A percentile compares a stretch with the other conserved stretches of the same genome.
Evolutionary conservation across 2,329 filamentous ascomycete species (phyloP).

Genomic region (Pseudogymnoascus sp.): DNA sequence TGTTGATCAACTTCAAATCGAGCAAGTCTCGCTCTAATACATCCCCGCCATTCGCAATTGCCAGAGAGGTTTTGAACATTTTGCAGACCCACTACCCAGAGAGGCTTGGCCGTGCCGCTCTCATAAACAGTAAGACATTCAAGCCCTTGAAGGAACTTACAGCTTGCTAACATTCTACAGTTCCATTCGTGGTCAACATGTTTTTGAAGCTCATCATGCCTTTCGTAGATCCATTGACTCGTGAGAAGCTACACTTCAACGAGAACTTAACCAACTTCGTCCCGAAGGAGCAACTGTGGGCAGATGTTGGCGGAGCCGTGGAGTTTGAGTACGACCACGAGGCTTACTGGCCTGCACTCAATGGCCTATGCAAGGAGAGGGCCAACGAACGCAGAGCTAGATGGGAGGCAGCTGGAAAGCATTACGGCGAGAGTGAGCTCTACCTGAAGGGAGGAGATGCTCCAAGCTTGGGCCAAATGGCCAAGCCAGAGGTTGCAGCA

Average conservation of each 20-base stretch:
- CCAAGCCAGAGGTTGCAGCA: neutral
- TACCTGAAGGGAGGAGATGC: slow-evolving; percentile 63
- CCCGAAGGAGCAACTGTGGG: slow-evolving; percentile 73
- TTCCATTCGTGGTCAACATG: slow-evolving; percentile 82
- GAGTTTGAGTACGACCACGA: slow-evolving; percentile 88
- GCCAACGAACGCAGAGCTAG: slow-evolving; percentile 54
- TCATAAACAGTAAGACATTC: slow-evolving; percentile 65
- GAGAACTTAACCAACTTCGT: slow-evolving; percentile 80
- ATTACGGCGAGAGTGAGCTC: slow-evolving; percentile 77
- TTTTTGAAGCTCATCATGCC: slow-evolving; percentile 96
- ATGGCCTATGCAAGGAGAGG: slow-evolving; percentile 58
- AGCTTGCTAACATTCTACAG: slow-evolving; percentile 35
- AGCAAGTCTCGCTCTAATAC: slow-evolving; percentile 67
- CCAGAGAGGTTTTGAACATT: slow-evolving; percentile 78
- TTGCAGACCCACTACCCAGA: slow-evolving; percentile 96
- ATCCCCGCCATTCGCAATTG: slow-evolving; percentile 63
- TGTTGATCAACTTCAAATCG: slow-evolving; percentile 87
- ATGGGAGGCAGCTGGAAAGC: slow-evolving; percentile 73
- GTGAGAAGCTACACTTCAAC: slow-evolving; percentile 96
- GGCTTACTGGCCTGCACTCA: slow-evolving; percentile 81
- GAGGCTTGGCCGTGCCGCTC: slow-evolving; percentile 76
- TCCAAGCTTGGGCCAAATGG: slow-evolving; percentile 17
- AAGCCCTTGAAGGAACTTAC: neutral
- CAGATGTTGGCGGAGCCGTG: slow-evolving; percentile 63
- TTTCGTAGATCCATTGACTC: slow-evolving; percentile 91